phyloP scores from a whole-genome alignment of 2,329 filamentous ascomycete species.

The Fusarium goolgardi region DNA sequence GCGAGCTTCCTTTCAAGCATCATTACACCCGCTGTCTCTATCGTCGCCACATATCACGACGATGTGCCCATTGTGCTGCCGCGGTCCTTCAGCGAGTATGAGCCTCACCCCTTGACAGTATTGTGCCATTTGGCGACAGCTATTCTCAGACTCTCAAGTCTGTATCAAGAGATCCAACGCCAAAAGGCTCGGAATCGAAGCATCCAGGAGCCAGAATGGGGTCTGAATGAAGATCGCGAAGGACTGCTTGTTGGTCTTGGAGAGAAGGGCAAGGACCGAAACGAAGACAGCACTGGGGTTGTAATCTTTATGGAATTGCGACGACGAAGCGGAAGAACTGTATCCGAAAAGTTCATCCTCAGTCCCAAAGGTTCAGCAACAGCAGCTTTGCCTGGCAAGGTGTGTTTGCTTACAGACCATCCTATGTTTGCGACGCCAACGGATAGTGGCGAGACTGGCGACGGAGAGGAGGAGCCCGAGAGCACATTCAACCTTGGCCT shows the following conservation, averaged over 20 bases:
- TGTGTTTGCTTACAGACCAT: slow-evolving; percentile 80
- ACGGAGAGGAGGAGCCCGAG: slow-evolving; percentile 67
- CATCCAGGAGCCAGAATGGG: slow-evolving; percentile 80
- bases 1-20: slow-evolving; percentile 76
- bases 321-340: slow-evolving; percentile 81
- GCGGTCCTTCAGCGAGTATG: slow-evolving; percentile 62
- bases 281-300: slow-evolving; percentile 58
- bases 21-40: slow-evolving; percentile 73
- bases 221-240: slow-evolving; percentile 80
- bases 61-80: slow-evolving; percentile 74
- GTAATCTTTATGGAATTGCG: slow-evolving; percentile 89
- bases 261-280: slow-evolving; percentile 59
- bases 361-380: slow-evolving; percentile 46
- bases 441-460: slow-evolving; percentile 50
- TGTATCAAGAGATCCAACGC: slow-evolving; percentile 78
- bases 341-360: slow-evolving; percentile 74
- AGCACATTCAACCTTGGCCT: slow-evolving; percentile 88
- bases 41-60: slow-evolving; percentile 84
- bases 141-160: slow-evolving; percentile 77
- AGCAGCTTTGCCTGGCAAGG: slow-evolving; percentile 47
- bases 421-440: slow-evolving; percentile 69
- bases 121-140: slow-evolving; percentile 90
- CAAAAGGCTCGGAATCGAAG: slow-evolving; percentile 83
- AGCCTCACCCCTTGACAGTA: slow-evolving; percentile 76
- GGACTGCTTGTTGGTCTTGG: slow-evolving; percentile 78